phyloP scores from a whole-genome alignment of 148 eudicot genomes.

The Drosera capensis region DNA sequence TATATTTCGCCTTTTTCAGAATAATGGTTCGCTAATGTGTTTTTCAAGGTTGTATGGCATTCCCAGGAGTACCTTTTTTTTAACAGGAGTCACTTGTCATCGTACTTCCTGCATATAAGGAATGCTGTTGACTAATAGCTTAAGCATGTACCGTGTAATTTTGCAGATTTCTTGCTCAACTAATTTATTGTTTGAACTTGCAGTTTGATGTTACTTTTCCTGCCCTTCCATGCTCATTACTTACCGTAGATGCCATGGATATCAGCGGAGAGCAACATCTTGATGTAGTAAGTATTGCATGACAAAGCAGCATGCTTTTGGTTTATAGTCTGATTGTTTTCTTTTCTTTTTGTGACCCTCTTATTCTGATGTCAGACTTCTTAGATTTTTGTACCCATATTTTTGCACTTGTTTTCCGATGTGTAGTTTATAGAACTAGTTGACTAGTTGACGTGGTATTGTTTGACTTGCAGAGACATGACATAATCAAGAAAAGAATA shows the following conservation, averaged over 20 bases:
- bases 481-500: conserved; percentile 76
- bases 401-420: too few species aligned
- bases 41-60: not conserved
- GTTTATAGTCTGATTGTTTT: too few species aligned
- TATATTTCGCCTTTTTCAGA: not conserved
- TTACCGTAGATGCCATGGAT: conserved; percentile 98
- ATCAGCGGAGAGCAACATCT: conserved; percentile 98
- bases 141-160: too few species aligned
- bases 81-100: too few species aligned
- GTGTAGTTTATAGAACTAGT: too few species aligned
- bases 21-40: not conserved
- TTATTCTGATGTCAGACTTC: too few species aligned
- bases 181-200: conserved; percentile 15
- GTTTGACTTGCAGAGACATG: conserved; percentile 72
- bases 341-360: too few species aligned
- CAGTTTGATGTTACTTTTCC: conserved; percentile 99
- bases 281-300: conserved; percentile 62
- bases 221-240: conserved; percentile 73
- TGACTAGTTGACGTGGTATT: too few species aligned
- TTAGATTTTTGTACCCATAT: too few species aligned
- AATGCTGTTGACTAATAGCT: not conserved
- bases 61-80: not conserved
- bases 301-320: not conserved
- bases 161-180: not conserved
- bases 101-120: too few species aligned